Conservation (phyloP, 1,284 basidiomycete species). For the Grifola frondosa region DNA sequence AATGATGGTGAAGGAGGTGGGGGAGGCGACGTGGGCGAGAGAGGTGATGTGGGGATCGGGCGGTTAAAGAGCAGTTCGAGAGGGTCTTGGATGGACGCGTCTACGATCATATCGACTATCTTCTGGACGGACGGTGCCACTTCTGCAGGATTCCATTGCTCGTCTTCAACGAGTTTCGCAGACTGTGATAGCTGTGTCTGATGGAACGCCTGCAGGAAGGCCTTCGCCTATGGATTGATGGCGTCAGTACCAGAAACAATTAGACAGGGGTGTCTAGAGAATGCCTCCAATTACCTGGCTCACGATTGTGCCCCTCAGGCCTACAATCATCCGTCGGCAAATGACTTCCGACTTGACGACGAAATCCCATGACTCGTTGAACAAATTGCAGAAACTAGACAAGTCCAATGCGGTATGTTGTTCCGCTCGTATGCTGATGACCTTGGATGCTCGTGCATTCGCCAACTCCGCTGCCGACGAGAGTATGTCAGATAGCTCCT, state of each 20-base stretch:
- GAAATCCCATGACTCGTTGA: constrained; percentile 87
- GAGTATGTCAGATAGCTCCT: constrained; percentile 72
- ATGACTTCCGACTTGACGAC: constrained; percentile 85
- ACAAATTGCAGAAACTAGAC: constrained; percentile 77
- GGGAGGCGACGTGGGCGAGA: constrained; percentile 21
- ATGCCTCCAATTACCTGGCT: constrained; percentile 58
- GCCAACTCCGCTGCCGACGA: constrained; percentile 82
- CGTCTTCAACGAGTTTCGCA: constrained; percentile 90
- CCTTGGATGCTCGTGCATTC: constrained; percentile 77
- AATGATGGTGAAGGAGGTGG: constrained; percentile 24
- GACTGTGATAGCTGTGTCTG: constrained; percentile 78
- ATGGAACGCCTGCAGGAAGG: constrained; percentile 87
- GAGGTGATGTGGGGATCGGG: constrained; percentile 28
- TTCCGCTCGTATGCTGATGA: constrained; percentile 76
- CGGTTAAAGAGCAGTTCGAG: constrained; percentile 51
- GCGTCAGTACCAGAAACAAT: not conserved
- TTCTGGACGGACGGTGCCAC: constrained; percentile 68
- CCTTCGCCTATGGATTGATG: constrained; percentile 62
- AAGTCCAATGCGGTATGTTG: constrained; percentile 76
- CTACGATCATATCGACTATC: constrained; percentile 73
- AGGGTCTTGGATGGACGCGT: constrained; percentile 82
- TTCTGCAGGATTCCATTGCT: constrained; percentile 84
- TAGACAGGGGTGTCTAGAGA: constrained; percentile 2
- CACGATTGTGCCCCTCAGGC: constrained; percentile 80
- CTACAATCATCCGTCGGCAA: constrained; percentile 88